Conservation (phyloP, 1,284 basidiomycete species). For the Cryptococcus jaspeensis region DNA sequence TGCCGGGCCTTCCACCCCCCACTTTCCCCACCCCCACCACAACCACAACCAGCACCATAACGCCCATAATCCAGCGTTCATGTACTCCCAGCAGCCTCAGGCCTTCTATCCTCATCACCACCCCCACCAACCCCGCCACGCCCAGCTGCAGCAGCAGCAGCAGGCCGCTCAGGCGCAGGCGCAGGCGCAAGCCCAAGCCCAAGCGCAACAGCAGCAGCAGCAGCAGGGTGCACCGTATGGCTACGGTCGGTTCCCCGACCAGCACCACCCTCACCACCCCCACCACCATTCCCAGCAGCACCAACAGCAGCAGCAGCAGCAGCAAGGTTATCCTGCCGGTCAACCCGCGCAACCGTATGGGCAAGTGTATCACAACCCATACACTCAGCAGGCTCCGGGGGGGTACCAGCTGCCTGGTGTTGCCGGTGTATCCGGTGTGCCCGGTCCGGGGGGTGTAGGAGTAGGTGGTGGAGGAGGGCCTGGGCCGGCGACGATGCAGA, state of each 20-base stretch:
- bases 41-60: too few relatives aligned
- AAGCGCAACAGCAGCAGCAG: neutral
- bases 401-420: too few relatives aligned
- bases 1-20: constrained; percentile 2
- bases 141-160: neutral
- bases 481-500: constrained; percentile 47
- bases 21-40: neutral
- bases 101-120: neutral
- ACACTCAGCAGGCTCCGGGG: constrained; percentile 7
- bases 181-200: neutral
- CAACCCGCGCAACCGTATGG: neutral
- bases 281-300: constrained; percentile 6
- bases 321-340: constrained; percentile 5
- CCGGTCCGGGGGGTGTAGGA: constrained; percentile 11
- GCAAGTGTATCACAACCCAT: constrained; percentile 4
- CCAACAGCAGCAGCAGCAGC: constrained; percentile 10
- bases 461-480: constrained; percentile 29
- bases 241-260: neutral
- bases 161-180: too few relatives aligned
- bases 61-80: neutral
- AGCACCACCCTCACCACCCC: constrained; percentile 3
- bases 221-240: neutral
- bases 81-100: constrained; percentile 10
- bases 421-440: constrained; percentile 2
- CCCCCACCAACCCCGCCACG: constrained; percentile 13